A percentile compares a stretch with the other conserved stretches of the same genome.
Conservation (phyloP, 306 rosid genomes). For the Trifolium pratense region DNA sequence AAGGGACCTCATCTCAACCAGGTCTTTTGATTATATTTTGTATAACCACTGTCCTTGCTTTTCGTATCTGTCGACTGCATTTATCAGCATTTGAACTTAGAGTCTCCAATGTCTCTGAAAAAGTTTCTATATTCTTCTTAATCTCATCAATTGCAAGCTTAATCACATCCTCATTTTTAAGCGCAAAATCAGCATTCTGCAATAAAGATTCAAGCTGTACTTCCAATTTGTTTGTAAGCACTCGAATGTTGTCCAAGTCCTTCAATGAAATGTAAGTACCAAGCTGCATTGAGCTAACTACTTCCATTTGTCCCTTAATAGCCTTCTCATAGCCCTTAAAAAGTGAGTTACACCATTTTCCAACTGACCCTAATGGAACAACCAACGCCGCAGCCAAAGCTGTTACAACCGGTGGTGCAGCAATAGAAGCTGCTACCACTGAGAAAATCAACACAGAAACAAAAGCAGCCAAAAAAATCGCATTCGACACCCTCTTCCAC, state of each 20-base stretch:
- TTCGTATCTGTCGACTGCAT: conserved; percentile 61
- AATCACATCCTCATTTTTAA: conserved; percentile 66
- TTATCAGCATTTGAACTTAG: conserved; percentile 61
- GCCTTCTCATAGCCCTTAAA: conserved; percentile 63
- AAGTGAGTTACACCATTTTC: conserved; percentile 80
- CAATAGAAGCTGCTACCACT: conserved; percentile 79
- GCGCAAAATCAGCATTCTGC: conserved; percentile 65
- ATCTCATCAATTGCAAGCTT: conserved; percentile 72
- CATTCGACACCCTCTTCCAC: conserved; percentile 72
- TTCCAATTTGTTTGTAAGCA: conserved; percentile 56
- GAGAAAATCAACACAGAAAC: conserved; percentile 77
- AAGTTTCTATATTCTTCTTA: conserved; percentile 68
- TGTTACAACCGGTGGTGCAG: conserved; percentile 72
- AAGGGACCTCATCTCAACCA: conserved; percentile 10
- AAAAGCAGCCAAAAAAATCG: conserved; percentile 68
- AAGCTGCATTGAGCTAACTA: conserved; percentile 63
- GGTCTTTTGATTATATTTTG: conserved; percentile 58
- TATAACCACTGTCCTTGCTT: conserved; percentile 69
- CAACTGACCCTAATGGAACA: conserved; percentile 78
- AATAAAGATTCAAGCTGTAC: conserved; percentile 53
- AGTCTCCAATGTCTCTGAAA: conserved; percentile 55
- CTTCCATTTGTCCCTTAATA: conserved; percentile 55
- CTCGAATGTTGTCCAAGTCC: conserved; percentile 68
- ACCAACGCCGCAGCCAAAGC: conserved; percentile 74
- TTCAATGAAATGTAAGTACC: conserved; percentile 55